phyloP scores from a whole-genome alignment of 1,139 yeast species.

The Magnusiomyces tetraspermus region DNA sequence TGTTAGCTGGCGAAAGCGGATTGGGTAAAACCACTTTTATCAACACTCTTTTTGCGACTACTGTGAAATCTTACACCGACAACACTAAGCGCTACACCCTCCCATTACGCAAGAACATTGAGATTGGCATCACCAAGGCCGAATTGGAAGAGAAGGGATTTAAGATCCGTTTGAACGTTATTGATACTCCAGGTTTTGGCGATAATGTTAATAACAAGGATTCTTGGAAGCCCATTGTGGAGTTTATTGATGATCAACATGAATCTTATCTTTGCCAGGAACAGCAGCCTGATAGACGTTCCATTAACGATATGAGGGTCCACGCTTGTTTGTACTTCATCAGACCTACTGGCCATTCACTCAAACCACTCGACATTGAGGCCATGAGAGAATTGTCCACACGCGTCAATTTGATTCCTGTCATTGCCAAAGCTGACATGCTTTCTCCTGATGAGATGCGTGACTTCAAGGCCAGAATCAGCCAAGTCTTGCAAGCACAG shows the following conservation, averaged over 20 bases:
- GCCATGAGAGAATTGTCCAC: constrained; percentile 81
- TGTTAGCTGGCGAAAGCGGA: constrained; percentile 96
- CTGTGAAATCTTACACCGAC: constrained; percentile 55
- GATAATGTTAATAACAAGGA: constrained; percentile 89
- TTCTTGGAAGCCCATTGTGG: constrained; percentile 89
- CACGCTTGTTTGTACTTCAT: constrained; percentile 94
- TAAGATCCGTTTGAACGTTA: constrained; percentile 70
- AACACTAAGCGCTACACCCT: constrained; percentile 57
- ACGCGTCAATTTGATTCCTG: constrained; percentile 88
- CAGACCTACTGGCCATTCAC: constrained; percentile 91
- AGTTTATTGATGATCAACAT: constrained; percentile 94
- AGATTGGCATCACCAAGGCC: constrained; percentile 82
- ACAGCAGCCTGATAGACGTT: constrained; percentile 75
- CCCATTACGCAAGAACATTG: constrained; percentile 80
- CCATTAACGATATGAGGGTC: constrained; percentile 64
- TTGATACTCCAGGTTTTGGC: constrained; percentile 98
- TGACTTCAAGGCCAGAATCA: constrained; percentile 69
- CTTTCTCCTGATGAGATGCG: constrained; percentile 74
- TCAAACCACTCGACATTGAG: constrained; percentile 90
- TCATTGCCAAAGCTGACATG: constrained; percentile 92
- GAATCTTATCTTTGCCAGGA: constrained; percentile 92
- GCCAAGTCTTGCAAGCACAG: constrained; percentile 88
- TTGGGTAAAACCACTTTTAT: constrained; percentile 82
- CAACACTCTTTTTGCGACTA: constrained; percentile 66
- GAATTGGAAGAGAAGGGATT: constrained; percentile 89